These are phyloP conservation scores for Exophiala xenobiotica DNA, from an alignment of 2,329 filamentous ascomycete species.

Conservation along the genomic window DNA sequence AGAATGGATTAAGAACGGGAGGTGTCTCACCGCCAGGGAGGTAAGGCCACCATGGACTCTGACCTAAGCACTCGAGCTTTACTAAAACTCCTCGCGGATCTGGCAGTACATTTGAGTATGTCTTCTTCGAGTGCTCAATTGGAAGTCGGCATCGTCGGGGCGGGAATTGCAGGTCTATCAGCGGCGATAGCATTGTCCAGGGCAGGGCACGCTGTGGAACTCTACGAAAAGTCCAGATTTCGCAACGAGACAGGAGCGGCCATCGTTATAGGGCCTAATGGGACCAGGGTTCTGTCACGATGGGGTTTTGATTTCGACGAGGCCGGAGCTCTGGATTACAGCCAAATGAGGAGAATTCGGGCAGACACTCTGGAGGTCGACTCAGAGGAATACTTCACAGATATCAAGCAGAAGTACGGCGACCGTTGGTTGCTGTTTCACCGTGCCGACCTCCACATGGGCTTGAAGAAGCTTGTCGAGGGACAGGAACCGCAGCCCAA, in stretches of 20 bases:
- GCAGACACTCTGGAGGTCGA: conserved; percentile 28
- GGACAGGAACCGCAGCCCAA: conserved; percentile 15
- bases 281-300: conserved; percentile 28
- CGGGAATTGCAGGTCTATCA: conserved; percentile 35
- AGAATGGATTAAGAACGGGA: too few species aligned
- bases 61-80: too few species aligned
- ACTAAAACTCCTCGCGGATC: too few species aligned
- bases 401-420: conserved; percentile 28
- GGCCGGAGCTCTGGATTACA: conserved; percentile 30
- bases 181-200: conserved; percentile 35
- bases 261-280: conserved; percentile 35
- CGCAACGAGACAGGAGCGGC: conserved; percentile 34
- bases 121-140: neutral
- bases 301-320: conserved; percentile 33
- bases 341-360: conserved; percentile 23
- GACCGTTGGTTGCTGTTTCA: conserved; percentile 30
- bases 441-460: conserved; percentile 34
- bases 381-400: conserved; percentile 24
- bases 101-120: neutral
- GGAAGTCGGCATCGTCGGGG: conserved; percentile 30
- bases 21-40: too few species aligned
- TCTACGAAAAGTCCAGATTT: conserved; percentile 36
- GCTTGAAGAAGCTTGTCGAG: conserved; percentile 29
- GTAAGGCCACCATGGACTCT: too few species aligned
- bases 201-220: conserved; percentile 33